These are phyloP conservation scores for Gossypium bickii DNA, from an alignment of 345 rosid genomes.

Conservation along the genomic window DNA sequence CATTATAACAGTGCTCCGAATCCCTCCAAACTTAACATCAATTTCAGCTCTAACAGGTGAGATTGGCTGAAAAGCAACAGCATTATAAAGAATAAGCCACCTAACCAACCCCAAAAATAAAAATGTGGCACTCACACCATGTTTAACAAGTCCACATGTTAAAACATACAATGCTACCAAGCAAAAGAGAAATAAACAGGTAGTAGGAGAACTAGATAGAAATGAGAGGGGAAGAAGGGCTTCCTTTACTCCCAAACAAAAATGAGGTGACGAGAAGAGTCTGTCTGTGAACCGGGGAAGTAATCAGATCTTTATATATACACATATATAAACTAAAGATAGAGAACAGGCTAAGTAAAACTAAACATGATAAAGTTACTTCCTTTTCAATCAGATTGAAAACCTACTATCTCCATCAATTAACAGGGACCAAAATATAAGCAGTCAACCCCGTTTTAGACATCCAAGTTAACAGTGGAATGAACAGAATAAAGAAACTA, in stretches of 20 bases:
- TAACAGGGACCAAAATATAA: not conserved
- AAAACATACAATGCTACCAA: not conserved
- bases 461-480: not conserved
- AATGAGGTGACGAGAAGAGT: not conserved
- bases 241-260: not conserved
- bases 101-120: not conserved
- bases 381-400: conserved; percentile 12
- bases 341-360: not conserved
- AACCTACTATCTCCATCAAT: conserved; percentile 9
- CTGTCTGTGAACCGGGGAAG: not conserved
- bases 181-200: not conserved
- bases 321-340: not conserved
- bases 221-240: not conserved
- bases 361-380: not conserved
- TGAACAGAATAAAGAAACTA: not conserved
- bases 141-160: not conserved
- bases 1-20: conserved; percentile 61
- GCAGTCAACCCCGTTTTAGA: not conserved
- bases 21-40: conserved; percentile 92
- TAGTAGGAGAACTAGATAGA: not conserved
- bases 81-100: conserved; percentile 4
- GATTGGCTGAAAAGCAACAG: conserved; percentile 50
- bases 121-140: not conserved
- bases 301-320: not conserved
- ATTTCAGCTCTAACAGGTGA: conserved; percentile 83